A percentile compares a stretch with the other conserved stretches of the same genome.
phyloP scores from a whole-genome alignment of 768 basidiomycete genomes.

The Suillus bovinus region DNA sequence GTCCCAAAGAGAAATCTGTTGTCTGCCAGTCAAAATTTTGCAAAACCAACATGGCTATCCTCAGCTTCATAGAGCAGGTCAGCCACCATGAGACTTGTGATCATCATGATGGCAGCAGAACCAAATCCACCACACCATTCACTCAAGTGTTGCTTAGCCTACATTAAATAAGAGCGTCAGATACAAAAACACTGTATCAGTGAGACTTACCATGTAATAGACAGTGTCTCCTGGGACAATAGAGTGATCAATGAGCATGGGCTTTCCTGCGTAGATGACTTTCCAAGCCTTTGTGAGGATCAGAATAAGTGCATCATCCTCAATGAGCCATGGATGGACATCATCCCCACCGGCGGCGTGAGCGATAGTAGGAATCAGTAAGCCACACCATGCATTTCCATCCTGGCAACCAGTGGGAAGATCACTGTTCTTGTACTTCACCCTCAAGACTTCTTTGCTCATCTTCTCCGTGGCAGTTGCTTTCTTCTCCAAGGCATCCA shows the following conservation, averaged over 20 bases:
- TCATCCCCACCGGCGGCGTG: background rate
- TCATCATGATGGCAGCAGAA: constrained; percentile 1
- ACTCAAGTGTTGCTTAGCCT: constrained; percentile 5
- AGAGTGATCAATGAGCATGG: background rate
- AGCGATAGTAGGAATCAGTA: background rate
- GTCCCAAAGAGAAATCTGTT: constrained; percentile 4
- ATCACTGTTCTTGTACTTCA: background rate
- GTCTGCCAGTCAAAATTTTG: background rate
- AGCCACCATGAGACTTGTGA: background rate
- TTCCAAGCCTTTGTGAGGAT: background rate
- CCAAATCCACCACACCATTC: constrained; percentile 4
- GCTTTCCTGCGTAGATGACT: background rate
- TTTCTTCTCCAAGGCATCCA: background rate
- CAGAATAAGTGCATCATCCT: background rate
- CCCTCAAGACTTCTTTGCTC: background rate
- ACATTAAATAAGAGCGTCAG: background rate
- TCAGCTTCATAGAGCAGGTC: background rate
- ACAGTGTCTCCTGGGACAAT: background rate
- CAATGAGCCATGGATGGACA: background rate
- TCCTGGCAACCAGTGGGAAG: background rate
- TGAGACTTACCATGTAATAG: background rate
- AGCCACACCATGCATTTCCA: background rate
- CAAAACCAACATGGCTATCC: background rate
- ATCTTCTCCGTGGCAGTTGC: background rate
- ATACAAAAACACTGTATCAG: background rate